Base-by-base conservation (phyloP, 208 protist genomes). In the Naegleria gruberi region DNA sequence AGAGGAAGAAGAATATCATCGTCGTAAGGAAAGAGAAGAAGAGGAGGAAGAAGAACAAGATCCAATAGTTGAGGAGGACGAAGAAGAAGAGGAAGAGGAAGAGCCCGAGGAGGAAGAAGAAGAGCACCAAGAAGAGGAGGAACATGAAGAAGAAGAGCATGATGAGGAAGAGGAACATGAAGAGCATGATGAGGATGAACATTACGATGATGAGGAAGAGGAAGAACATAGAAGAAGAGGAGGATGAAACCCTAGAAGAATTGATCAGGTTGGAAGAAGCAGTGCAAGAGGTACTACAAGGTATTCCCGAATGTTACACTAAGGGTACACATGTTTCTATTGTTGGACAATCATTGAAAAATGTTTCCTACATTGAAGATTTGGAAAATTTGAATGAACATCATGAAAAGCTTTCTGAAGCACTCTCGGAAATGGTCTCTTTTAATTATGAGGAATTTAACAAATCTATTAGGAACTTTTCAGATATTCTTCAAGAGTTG, bases 401-500 rank as follows among this genome's bases (percentile, higher is more conserved):
- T 30, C 40, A 88, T 42, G 26, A 51, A 4, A 65, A 41, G 40
- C 26, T 88, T 37, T 51, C 46, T 41, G 45, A 30, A 42, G 84
- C 84, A 17, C 12, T 55, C 0, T n/a, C 26, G 4, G 30, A 88
- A n/a, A 65, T 88, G 15, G 84, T 88, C 19, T 6, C 41, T 43
- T 17, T 34, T 10, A 55, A 65, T 30, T 88, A 65, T 26, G 2
- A 47, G 5, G 30, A 6, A 2, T 88, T 88, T 30, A 88, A 88
- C n/a, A 51, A 88, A 30, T 45, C n/a, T 3, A 88, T 88, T 41
- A 88, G 46, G 26, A 88, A 65, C 8, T 88, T 88, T 19, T 88
- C 84, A 0, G 84, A 88, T 42, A 88, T 88, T 19, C 26, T 55
- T 0, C 17, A 10, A 23, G 17, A 88, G 5, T 57, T 88, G 30